These are phyloP conservation scores for Lentinula lateritia DNA, from an alignment of 768 basidiomycete species.

Conservation along the genomic window DNA sequence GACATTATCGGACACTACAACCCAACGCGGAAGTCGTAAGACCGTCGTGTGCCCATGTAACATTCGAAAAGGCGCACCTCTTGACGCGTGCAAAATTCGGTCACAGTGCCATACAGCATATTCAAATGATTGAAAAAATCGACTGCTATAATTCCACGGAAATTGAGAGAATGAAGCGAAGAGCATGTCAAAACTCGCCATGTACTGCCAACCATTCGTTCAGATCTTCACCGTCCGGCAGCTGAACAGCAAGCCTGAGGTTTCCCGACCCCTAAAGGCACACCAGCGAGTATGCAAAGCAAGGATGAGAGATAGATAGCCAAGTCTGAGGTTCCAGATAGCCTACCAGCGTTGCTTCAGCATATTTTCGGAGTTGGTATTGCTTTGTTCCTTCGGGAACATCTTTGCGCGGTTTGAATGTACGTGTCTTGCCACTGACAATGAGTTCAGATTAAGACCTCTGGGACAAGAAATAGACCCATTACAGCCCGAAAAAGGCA, in stretches of 20 bases:
- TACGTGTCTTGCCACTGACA: slow-evolving; percentile 79
- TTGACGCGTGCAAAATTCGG: slow-evolving; percentile 94
- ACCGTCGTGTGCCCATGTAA: neutral
- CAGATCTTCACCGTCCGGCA: slow-evolving; percentile 95
- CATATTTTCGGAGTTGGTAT: slow-evolving; percentile 96
- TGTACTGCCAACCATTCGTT: slow-evolving; percentile 99
- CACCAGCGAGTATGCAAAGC: neutral
- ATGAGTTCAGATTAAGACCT: neutral
- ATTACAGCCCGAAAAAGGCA: slow-evolving; percentile 9
- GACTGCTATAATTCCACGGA: slow-evolving; percentile 48
- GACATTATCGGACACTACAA: slow-evolving; percentile 92
- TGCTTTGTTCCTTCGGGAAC: slow-evolving; percentile 96
- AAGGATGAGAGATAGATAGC: slow-evolving; percentile 1
- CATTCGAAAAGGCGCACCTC: slow-evolving; percentile 51
- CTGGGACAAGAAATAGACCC: neutral
- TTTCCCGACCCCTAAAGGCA: slow-evolving; percentile 86
- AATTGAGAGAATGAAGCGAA: slow-evolving; percentile 3
- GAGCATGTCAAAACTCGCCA: slow-evolving; percentile 42
- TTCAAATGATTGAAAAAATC: slow-evolving; percentile 99
- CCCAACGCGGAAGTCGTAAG: neutral
- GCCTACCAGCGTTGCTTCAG: slow-evolving; percentile 84
- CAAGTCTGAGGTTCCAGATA: neutral
- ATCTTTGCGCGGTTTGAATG: slow-evolving; percentile 95
- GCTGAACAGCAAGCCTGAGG: slow-evolving; percentile 81
- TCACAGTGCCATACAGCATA: slow-evolving; percentile 98